A percentile compares a stretch with the other conserved stretches of the same genome.
Conservation (phyloP, 2,329 filamentous ascomycete genomes). For the Phoma sp. region DNA sequence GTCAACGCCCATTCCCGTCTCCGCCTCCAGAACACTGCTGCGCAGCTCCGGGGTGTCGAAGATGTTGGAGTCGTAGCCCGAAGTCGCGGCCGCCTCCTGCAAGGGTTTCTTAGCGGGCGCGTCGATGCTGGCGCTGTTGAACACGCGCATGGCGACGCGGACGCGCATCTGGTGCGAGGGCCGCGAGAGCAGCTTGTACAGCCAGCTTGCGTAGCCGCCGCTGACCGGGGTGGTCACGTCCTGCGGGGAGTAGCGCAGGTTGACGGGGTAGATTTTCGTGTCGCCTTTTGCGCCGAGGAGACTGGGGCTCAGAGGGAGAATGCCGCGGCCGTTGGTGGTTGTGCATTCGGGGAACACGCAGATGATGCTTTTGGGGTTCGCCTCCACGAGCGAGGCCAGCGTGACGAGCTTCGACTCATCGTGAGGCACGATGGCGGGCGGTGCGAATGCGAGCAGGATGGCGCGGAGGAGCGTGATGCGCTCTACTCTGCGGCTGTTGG, state of each 20-base stretch:
- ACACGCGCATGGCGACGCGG: constrained; percentile 79
- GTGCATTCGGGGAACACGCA: constrained; percentile 93
- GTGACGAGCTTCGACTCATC: constrained; percentile 42
- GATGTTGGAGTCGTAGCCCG: constrained; percentile 41
- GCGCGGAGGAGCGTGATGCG: constrained; percentile 78
- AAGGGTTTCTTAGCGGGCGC: constrained; percentile 14
- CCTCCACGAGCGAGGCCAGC: constrained; percentile 61
- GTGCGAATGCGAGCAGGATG: constrained; percentile 72
- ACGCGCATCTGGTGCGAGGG: constrained; percentile 91
- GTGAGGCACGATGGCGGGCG: constrained; percentile 53
- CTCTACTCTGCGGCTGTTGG: constrained; percentile 73
- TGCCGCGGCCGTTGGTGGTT: constrained; percentile 90
- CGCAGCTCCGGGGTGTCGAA: constrained; percentile 39
- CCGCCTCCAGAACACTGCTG: constrained; percentile 20
- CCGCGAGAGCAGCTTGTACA: constrained; percentile 85
- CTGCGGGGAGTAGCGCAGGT: constrained; percentile 83
- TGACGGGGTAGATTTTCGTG: constrained; percentile 87
- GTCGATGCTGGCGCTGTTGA: constrained; percentile 42
- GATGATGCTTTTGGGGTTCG: constrained; percentile 76
- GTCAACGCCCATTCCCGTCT: constrained; percentile 25
- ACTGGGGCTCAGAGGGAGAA: constrained; percentile 81
- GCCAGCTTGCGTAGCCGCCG: constrained; percentile 71
- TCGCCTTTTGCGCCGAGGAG: constrained; percentile 70
- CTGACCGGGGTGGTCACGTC: constrained; percentile 93
- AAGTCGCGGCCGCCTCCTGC: constrained; percentile 21